phyloP scores from a whole-genome alignment of 2,329 filamentous ascomycete genomes.

The Stemphylium vesicarium region DNA sequence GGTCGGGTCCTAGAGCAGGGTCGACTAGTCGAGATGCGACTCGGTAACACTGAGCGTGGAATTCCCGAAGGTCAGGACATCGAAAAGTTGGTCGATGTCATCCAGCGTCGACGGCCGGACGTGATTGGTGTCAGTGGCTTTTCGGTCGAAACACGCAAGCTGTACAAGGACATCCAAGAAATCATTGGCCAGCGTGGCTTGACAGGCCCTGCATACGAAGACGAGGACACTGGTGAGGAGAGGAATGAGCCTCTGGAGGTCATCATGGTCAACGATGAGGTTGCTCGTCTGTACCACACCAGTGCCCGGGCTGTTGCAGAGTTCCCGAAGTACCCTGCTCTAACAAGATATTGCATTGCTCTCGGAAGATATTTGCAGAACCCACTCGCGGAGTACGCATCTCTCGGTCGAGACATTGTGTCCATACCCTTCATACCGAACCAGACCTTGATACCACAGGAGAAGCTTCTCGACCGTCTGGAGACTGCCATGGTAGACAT shows the following conservation, averaged over 20 bases:
- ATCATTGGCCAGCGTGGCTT: conserved; percentile 80
- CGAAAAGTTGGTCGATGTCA: conserved; percentile 76
- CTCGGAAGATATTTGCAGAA: conserved; percentile 93
- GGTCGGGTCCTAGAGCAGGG: conserved; percentile 88
- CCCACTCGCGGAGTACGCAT: conserved; percentile 94
- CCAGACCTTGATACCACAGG: conserved; percentile 85
- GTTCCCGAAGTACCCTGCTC: conserved; percentile 77
- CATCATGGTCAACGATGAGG: conserved; percentile 92
- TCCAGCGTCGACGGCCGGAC: conserved; percentile 82
- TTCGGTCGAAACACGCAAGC: conserved; percentile 81
- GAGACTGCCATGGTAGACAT: conserved; percentile 99
- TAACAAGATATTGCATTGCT: conserved; percentile 88
- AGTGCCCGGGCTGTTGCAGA: conserved; percentile 80
- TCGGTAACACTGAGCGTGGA: conserved; percentile 69
- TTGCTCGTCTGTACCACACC: conserved; percentile 93
- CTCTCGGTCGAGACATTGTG: conserved; percentile 83
- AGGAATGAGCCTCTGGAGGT: conserved; percentile 83
- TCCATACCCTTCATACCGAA: conserved; percentile 89
- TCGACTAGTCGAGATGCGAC: conserved; percentile 78
- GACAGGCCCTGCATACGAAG: conserved; percentile 80
- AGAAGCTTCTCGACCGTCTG: conserved; percentile 83
- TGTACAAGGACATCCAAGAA: conserved; percentile 80
- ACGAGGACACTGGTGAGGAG: conserved; percentile 73
- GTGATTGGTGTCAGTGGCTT: conserved; percentile 90
- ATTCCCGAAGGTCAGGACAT: conserved; percentile 69